phyloP scores from a whole-genome alignment of 2,329 filamentous ascomycete genomes.

The Rutstroemia sp. region DNA sequence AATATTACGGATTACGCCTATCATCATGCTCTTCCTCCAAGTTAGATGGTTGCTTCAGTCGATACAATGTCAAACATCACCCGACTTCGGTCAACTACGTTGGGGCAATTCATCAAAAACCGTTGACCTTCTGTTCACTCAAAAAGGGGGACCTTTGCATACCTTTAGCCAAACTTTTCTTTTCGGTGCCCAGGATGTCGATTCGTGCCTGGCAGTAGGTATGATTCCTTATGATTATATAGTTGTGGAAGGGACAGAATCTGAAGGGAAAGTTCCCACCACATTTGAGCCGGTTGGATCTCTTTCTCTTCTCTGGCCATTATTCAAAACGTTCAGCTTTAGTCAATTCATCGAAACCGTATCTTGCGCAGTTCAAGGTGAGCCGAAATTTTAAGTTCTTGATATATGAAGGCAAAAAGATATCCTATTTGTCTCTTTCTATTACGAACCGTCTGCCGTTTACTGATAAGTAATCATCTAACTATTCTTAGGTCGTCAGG shows the following conservation, averaged over 20 bases:
- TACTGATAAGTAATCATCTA: constrained; percentile 4
- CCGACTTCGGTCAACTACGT: constrained; percentile 60
- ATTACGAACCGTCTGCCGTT: not conserved
- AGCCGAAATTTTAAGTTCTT: not conserved
- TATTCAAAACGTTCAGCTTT: constrained; percentile 61
- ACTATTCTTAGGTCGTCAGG: constrained; percentile 40
- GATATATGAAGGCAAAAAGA: not conserved
- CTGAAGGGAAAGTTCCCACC: constrained; percentile 7
- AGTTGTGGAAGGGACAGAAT: constrained; percentile 2
- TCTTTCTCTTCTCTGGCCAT: constrained; percentile 65
- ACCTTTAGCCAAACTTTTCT: constrained; percentile 63
- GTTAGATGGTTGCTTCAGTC: constrained; percentile 67
- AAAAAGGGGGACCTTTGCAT: constrained; percentile 64
- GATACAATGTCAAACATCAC: constrained; percentile 85
- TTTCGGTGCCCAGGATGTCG: constrained; percentile 64
- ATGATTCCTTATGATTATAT: constrained; percentile 58
- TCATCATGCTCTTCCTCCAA: constrained; percentile 63
- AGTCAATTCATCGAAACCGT: constrained; percentile 88
- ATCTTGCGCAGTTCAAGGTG: constrained; percentile 77
- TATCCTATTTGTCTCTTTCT: not conserved
- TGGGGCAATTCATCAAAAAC: constrained; percentile 61
- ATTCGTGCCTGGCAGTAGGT: constrained; percentile 65
- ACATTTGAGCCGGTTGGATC: constrained; percentile 49
- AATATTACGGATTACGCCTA: constrained; percentile 61
- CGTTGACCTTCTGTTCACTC: constrained; percentile 62